These are phyloP conservation scores for Fusarium irregulare DNA, from an alignment of 2,329 filamentous ascomycete genomes.

Conservation along the genomic window DNA sequence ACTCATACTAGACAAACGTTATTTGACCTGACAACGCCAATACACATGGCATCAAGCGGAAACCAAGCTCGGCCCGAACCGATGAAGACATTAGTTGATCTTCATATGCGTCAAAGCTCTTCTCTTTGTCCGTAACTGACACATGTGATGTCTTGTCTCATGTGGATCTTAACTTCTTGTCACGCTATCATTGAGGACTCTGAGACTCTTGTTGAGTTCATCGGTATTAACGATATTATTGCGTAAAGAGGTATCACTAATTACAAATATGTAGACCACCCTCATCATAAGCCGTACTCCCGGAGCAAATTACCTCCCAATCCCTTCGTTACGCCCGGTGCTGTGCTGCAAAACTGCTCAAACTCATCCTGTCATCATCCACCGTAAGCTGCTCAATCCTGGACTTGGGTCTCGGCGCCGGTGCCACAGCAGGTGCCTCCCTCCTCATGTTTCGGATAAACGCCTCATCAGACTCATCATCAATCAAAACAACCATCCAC, in stretches of 20 bases:
- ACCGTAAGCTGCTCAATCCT: neutral
- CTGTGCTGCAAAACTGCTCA: constrained; percentile 39
- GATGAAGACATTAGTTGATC: neutral
- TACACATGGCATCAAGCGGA: neutral
- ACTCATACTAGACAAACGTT: too few relatives aligned
- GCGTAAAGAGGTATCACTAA: constrained; percentile 12
- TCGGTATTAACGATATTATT: neutral
- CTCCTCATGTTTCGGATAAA: constrained; percentile 11
- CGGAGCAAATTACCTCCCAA: neutral
- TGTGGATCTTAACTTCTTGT: neutral
- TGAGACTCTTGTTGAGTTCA: neutral
- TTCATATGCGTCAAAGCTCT: neutral
- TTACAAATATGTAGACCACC: neutral
- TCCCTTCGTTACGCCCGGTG: constrained; percentile 5
- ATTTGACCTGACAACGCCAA: neutral
- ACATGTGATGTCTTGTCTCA: neutral
- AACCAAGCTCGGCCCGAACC: neutral
- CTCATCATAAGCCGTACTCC: neutral
- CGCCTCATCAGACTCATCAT: constrained; percentile 62
- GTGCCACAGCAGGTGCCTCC: constrained; percentile 34
- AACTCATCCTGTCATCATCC: constrained; percentile 38
- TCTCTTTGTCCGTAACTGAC: neutral
- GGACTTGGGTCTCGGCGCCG: neutral
- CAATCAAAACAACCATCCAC: constrained; percentile 81
- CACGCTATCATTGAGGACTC: too few relatives aligned